A percentile compares a stretch with the other conserved stretches of the same genome.
Conservation (phyloP, 106 monocot genomes). For the Apostasia ramifera region DNA sequence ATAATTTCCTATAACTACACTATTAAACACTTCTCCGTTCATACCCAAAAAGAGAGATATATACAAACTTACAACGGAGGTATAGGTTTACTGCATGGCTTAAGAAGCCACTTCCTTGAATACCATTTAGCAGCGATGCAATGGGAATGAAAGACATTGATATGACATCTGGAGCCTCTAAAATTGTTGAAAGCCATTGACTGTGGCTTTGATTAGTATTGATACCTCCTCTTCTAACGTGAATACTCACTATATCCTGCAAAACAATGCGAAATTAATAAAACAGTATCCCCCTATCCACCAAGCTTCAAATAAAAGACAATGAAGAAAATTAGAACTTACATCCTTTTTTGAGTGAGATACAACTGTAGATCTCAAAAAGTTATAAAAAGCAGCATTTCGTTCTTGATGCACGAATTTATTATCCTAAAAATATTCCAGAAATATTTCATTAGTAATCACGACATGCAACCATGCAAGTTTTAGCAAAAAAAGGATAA, state of each 20-base stretch:
- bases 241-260: constrained; percentile 51
- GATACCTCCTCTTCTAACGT: constrained; percentile 57
- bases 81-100: constrained; percentile 82
- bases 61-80: constrained; percentile 60
- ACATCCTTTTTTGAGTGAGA: constrained; percentile 53
- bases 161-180: constrained; percentile 47
- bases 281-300: not conserved
- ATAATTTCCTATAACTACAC: no score
- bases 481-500: no score
- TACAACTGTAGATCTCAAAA: constrained; percentile 31
- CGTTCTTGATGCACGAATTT: constrained; percentile 9
- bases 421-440: constrained; percentile 19
- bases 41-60: no score
- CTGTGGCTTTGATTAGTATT: constrained; percentile 48
- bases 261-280: not conserved
- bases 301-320: not conserved
- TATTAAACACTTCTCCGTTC: no score
- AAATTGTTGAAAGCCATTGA: constrained; percentile 62
- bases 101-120: constrained; percentile 62
- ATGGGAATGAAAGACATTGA: constrained; percentile 77
- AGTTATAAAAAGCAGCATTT: constrained; percentile 17
- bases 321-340: constrained; percentile 6
- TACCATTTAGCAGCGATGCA: constrained; percentile 54
- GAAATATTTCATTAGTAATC: no score
- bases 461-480: no score